Conservation (phyloP, 164 flowering plant genomes). For the Buxus sempervirens region DNA sequence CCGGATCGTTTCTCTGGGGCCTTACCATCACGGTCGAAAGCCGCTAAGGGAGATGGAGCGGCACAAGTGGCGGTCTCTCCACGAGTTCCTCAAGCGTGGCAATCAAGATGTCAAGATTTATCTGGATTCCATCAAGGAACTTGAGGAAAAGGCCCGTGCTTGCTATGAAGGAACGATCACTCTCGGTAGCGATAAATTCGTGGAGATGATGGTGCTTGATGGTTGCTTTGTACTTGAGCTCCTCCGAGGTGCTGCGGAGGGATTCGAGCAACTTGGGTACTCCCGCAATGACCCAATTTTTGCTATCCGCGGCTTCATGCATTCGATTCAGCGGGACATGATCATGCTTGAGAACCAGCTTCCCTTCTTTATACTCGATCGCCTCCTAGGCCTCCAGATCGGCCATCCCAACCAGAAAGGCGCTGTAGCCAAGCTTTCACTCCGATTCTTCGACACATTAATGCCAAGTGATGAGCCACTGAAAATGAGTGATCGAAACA, state of each 20-base stretch:
- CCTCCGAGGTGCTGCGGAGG: conserved; percentile 34
- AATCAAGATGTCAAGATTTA: conserved; percentile 28
- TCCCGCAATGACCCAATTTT: conserved; percentile 46
- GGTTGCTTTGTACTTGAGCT: conserved; percentile 51
- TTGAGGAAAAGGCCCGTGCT: conserved; percentile 43
- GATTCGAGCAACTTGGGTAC: conserved; percentile 41
- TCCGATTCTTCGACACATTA: conserved; percentile 48
- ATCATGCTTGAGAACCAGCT: conserved; percentile 55
- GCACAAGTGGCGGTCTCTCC: conserved; percentile 41
- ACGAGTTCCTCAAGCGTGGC: conserved; percentile 30
- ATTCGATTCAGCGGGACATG: conserved; percentile 48
- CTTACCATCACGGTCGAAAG: conserved; percentile 43
- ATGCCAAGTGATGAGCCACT: conserved; percentile 65
- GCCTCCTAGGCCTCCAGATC: conserved; percentile 37
- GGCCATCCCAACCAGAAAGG: conserved; percentile 31
- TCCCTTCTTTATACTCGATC: conserved; percentile 40
- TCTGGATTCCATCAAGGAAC: conserved; percentile 27
- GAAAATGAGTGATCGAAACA: conserved; percentile 29
- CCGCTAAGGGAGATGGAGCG: conserved; percentile 44
- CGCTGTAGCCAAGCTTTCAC: conserved; percentile 30
- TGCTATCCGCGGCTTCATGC: conserved; percentile 50
- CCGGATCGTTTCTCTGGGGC: conserved; percentile 47
- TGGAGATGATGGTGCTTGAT: conserved; percentile 55
- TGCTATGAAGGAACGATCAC: conserved; percentile 41
- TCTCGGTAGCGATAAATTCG: conserved; percentile 38